A percentile compares a stretch with the other conserved stretches of the same genome.
Conservation (phyloP, 2,329 filamentous ascomycete genomes). For the Cladosporium phlei region DNA sequence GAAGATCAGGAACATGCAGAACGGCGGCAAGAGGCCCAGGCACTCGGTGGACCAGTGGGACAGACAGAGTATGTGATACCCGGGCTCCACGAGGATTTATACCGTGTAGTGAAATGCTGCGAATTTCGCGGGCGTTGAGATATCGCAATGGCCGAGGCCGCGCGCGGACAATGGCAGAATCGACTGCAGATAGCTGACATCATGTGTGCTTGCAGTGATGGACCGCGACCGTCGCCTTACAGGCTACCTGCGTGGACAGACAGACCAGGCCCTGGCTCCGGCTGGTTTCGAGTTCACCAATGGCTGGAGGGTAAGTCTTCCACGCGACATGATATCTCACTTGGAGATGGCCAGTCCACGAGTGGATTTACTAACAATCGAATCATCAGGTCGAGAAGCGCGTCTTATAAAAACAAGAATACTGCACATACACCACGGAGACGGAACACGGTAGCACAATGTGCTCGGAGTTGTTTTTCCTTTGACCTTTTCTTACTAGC, state of each 20-base stretch:
- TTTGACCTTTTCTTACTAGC: not conserved
- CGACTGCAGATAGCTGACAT: conserved; percentile 1
- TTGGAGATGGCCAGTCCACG: no score
- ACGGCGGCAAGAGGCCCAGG: conserved; percentile 58
- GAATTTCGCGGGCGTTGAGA: no score
- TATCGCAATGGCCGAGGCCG: no score
- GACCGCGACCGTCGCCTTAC: conserved; percentile 61
- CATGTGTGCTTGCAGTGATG: conserved; percentile 54
- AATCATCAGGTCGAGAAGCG: conserved; percentile 23
- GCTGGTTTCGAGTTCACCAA: conserved; percentile 63
- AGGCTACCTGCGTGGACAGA: conserved; percentile 57
- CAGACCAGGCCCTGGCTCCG: conserved; percentile 54
- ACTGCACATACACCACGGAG: conserved; percentile 5
- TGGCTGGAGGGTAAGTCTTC: conserved; percentile 62
- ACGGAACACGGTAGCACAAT: conserved; percentile 9
- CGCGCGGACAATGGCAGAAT: no score
- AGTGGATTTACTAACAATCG: not conserved
- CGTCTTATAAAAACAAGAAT: conserved; percentile 15
- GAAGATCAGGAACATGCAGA: conserved; percentile 55
- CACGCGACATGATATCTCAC: not conserved
- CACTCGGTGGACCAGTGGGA: conserved; percentile 61
- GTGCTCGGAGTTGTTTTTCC: not conserved
- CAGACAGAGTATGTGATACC: conserved; percentile 45
- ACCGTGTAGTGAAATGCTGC: no score
- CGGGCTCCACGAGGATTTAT: no score